Base-by-base conservation (phyloP, 2,329 filamentous ascomycete species). In the Colletotrichum agaves region DNA sequence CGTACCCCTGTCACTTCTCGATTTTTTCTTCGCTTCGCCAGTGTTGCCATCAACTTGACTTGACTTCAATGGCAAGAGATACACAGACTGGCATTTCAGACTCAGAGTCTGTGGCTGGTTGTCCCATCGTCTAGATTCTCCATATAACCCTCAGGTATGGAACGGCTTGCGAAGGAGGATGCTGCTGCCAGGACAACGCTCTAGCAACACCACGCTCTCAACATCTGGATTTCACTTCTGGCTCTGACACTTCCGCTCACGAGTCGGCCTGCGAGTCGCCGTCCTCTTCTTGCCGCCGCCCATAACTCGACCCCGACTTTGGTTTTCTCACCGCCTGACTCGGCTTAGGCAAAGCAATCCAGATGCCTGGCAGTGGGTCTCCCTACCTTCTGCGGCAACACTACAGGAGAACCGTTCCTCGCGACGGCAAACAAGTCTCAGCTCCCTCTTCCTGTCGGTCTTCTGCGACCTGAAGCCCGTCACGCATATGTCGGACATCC, bases 331-430 rank as follows among this genome's bases (percentile, higher is more conserved):
- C 65, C 61, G 65, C 65, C 65, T 67, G 65, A 67, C 61, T 67
- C 65, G 65, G 52, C 61, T 37, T 64, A 47, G n/a, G 35, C 47
- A 35, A 43, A 59, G 65, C 53, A 67, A 49, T 53, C 53, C 41
- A 60, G 65, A 65, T 65, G 65, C 65, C 61, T 67, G 53, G 31
- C 61, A 65, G 65, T 64, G 64, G 61, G 49, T n/a, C 53, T 64
- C 53, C 53, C 53, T 15, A 23, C 61, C 55, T 64, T 39, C 47
- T 41, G 53, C 64, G 61, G 64, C 64, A 67, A 67, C 44, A 47
- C 53, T 31, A 67, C 21, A 44, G 64, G 65, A 67, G 47, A 67
- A 46, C 61, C 64, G 43, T 64, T 23, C 64, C 47, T 64, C n/a
- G 21, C 61, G 55, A 39, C 53, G 46, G 53, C 53, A 55, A 67